These are phyloP conservation scores for Setaria italica DNA, from an alignment of 202 grass and related monocot species.

Conservation along the genomic window DNA sequence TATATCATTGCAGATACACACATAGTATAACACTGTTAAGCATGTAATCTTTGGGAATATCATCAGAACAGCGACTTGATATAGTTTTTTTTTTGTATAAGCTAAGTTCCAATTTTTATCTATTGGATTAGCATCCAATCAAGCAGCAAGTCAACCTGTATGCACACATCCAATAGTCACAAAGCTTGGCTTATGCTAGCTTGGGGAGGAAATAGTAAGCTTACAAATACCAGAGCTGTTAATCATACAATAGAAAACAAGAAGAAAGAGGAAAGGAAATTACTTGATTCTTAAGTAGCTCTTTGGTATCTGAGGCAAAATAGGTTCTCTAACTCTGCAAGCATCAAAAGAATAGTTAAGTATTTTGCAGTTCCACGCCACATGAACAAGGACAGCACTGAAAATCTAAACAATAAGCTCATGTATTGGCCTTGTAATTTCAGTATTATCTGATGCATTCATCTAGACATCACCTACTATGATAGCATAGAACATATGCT, in stretches of 20 bases:
- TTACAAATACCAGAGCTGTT: neutral
- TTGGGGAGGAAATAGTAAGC: neutral
- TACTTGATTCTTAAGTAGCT: slow-evolving; percentile 97
- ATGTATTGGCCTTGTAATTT: slow-evolving; percentile 25
- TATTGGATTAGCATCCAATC: neutral
- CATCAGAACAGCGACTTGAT: neutral
- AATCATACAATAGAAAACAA: neutral
- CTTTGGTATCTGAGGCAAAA: slow-evolving; percentile 85
- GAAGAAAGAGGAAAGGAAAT: neutral
- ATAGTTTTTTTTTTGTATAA: neutral
- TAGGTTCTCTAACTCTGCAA: slow-evolving; percentile 68
- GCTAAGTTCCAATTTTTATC: neutral
- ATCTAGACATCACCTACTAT: neutral
- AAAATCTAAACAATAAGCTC: neutral
- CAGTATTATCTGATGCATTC: slow-evolving; percentile 29
- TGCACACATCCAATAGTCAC: neutral
- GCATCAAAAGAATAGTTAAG: slow-evolving; percentile 29
- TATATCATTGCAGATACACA: slow-evolving; percentile 10
- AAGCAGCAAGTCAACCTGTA: neutral
- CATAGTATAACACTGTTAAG: neutral
- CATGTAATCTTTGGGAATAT: slow-evolving; percentile 9
- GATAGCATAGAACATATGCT: neutral
- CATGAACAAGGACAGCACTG: neutral
- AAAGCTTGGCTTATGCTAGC: neutral
- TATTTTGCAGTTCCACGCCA: neutral